Evolutionary conservation across 768 basidiomycete species (phyloP), one percentile per base, ranked within the genome.

Genomic region (Ramaria rubella): DNA sequence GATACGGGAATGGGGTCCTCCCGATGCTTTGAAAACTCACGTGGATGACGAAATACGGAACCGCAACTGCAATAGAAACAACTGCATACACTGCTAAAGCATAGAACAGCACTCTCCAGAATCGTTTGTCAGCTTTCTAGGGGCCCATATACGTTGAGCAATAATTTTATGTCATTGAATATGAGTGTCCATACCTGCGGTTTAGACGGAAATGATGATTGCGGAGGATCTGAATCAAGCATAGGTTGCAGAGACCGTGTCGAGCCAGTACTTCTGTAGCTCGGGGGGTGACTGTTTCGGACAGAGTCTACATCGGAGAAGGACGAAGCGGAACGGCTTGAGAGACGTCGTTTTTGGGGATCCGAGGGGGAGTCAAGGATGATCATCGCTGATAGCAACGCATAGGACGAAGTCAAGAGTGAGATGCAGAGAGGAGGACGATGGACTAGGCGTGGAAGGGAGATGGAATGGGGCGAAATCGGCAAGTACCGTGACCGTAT

Each of bases 221-320:
- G 14, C 48, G 55, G 55, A 48, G 55, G 55, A n/a, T 21, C 44
- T 15, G 26, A 21, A 15, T 48, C 43, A 27, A 46, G 36, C 55
- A 56, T 56, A 34, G 55, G 55, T 38, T 56, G 55, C 11, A 56
- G 19, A 19, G 55, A 56, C 31, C 36, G 43, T 17, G 44, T 17
- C 31, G 55, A 56, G 26, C 31, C 15, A 8, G 14, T 21, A 33
- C 55, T 56, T 15, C 55, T 43, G 33, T 56, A 56, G 31, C 55
- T 56, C 12, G 55, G 55, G 5, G 55, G 55, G 43, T 56, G 29
- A 48, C 55, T 56, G 31, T 45, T 56, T 24, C 31, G 21, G 7
- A 56, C 31, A 26, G 55, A 56, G 17, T 29, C 44, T 2, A 24
- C 33, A 21, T 44, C 46, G 3, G 55, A 56, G 17, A 33, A 29